phyloP scores from a whole-genome alignment of 768 basidiomycete genomes.

The Rhodosporidiobolus odoratus region DNA sequence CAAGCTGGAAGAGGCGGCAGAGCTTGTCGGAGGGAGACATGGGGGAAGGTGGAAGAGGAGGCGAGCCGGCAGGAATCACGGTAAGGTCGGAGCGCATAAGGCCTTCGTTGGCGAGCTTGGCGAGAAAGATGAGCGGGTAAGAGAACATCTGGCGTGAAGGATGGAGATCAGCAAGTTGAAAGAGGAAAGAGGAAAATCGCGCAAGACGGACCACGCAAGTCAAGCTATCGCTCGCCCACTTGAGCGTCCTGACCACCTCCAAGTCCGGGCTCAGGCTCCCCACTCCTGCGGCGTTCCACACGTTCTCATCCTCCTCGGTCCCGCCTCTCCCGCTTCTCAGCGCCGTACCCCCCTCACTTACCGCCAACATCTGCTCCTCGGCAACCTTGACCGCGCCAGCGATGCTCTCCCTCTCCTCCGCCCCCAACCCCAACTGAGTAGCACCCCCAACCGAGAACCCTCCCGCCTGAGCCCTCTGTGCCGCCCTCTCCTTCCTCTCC shows the following conservation, averaged over 20 bases:
- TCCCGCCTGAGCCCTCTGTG: neutral
- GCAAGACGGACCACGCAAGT: constrained; percentile 35
- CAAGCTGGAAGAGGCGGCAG: constrained; percentile 34
- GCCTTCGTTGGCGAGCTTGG: constrained; percentile 35
- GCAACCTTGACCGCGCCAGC: constrained; percentile 19
- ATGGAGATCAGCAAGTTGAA: neutral
- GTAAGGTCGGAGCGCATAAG: constrained; percentile 31
- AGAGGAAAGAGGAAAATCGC: neutral
- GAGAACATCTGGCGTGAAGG: constrained; percentile 20
- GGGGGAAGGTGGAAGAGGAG: constrained; percentile 7
- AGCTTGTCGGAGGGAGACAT: constrained; percentile 30
- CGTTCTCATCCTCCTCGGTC: neutral
- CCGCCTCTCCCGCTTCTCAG: neutral
- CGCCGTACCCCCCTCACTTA: neutral
- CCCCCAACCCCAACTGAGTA: neutral
- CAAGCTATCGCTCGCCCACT: constrained; percentile 27
- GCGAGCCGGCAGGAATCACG: constrained; percentile 17
- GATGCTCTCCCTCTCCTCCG: constrained; percentile 18
- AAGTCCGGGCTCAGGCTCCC: constrained; percentile 1
- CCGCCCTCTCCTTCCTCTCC: constrained; percentile 13
- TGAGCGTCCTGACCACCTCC: constrained; percentile 19
- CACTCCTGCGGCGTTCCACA: neutral
- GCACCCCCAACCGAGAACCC: neutral
- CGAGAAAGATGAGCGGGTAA: constrained; percentile 36
- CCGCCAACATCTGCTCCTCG: constrained; percentile 24